Conservation (phyloP, 495 filamentous ascomycete genomes). For the Usnea hakonensis region DNA sequence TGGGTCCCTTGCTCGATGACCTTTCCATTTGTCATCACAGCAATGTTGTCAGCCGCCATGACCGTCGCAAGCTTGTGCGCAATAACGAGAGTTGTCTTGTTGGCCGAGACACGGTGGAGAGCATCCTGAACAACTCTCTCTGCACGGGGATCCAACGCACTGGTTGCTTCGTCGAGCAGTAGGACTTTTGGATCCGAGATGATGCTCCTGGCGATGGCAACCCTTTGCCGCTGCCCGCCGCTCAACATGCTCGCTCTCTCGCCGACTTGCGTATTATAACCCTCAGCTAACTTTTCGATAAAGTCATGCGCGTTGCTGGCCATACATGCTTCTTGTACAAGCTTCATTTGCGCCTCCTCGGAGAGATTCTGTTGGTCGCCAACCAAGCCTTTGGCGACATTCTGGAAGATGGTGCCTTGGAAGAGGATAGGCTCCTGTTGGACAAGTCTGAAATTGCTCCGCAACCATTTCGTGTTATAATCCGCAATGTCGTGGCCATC, state of each 20-base stretch:
- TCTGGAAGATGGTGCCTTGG: constrained; percentile 57
- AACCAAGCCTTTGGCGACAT: constrained; percentile 55
- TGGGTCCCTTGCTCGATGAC: constrained; percentile 46
- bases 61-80: constrained; percentile 55
- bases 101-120: constrained; percentile 34
- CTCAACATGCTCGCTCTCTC: constrained; percentile 33
- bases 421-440: constrained; percentile 62
- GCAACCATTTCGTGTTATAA: constrained; percentile 79
- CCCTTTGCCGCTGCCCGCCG: constrained; percentile 49
- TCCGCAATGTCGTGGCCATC: constrained; percentile 73
- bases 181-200: constrained; percentile 78
- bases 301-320: constrained; percentile 31
- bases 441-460: constrained; percentile 72
- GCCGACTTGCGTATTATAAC: constrained; percentile 34
- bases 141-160: constrained; percentile 41
- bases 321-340: constrained; percentile 27
- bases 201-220: constrained; percentile 68
- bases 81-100: constrained; percentile 40
- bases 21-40: constrained; percentile 42
- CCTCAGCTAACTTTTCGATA: constrained; percentile 31
- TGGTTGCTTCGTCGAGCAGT: constrained; percentile 50
- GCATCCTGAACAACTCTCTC: constrained; percentile 45
- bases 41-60: constrained; percentile 42
- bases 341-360: constrained; percentile 20
- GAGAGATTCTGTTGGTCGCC: constrained; percentile 27